Evolutionary conservation across 1,139 yeast species (phyloP), one percentile per base, ranked within the genome.

Genomic region (Blastobotrys proliferans): DNA sequence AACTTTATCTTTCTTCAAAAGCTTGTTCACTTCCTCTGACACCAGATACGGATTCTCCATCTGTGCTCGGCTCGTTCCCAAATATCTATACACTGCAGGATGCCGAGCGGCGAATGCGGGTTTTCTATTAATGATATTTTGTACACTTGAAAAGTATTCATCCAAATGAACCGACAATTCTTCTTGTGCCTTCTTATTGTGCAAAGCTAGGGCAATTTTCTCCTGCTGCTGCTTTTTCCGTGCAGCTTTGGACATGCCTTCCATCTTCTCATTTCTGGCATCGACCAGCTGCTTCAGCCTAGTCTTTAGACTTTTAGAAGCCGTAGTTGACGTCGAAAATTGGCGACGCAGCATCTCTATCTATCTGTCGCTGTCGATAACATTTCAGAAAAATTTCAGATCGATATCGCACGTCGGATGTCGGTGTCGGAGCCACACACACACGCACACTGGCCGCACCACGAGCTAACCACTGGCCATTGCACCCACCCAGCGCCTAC

Each of bases 31-130:
- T 19, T 50, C 51, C 13, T 44, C 49, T 1, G 54, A 44, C 6
- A 50, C 53, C 19, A 47, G 16, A 42, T 44, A 50, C n/a, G 55
- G 46, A 36, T 51, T 50, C 30, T 44, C 33, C 25, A 51, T 38
- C 26, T 47, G 47, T 4, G 45, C 43, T 22, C 39, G 44, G 18
- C 49, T 47, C 4, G 55, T 52, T 1, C 55, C 56, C 9, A 52
- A 41, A 29, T 42, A 41, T 30, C 40, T 44, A 34, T 46, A 50
- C 25, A 53, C 52, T 13, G 51, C 45, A 3, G 53, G 50, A 35
- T 52, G 55, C 9, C 44, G 43, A 9, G 48, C 36, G 13, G 42
- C 41, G 25, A 52, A 53, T 16, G 39, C 42, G 2, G 56, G 56
- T 27, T 39, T 48, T 8, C 41, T 36, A 22, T 40, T 41, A 21